phyloP scores from a whole-genome alignment of 1,284 basidiomycete genomes.

The Xerocomus nothofagi region DNA sequence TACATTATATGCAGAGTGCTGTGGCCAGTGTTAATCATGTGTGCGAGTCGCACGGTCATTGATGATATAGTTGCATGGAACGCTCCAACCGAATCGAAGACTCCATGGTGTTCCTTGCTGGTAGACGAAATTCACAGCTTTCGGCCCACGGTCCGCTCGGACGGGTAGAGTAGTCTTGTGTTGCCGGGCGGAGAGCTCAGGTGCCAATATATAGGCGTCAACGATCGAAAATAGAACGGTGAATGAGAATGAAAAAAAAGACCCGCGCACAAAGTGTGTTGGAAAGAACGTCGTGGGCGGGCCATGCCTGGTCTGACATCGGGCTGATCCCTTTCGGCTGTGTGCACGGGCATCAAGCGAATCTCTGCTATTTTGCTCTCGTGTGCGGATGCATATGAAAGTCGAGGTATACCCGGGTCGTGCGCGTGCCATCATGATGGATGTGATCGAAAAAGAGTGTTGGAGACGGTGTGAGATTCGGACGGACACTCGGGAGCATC shows the following conservation, averaged over 20 bases:
- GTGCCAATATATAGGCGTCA: too few relatives aligned
- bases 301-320: not conserved
- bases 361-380: not conserved
- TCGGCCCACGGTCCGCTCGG: not conserved
- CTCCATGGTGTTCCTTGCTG: not conserved
- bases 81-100: not conserved
- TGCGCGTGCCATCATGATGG: not conserved
- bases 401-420: not conserved
- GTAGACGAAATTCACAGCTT: not conserved
- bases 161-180: too few relatives aligned
- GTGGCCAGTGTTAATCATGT: not conserved
- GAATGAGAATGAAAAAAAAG: not conserved
- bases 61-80: not conserved
- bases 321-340: conserved; percentile 3
- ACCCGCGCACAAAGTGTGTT: not conserved
- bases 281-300: not conserved
- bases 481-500: not conserved
- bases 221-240: not conserved
- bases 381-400: not conserved
- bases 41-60: not conserved
- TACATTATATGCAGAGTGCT: too few relatives aligned
- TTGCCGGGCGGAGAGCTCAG: not conserved
- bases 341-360: not conserved
- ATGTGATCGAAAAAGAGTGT: not conserved
- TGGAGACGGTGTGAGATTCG: not conserved